Evolutionary conservation across 2,329 filamentous ascomycete species (phyloP).

Genomic region (Chaetomium sp.): DNA sequence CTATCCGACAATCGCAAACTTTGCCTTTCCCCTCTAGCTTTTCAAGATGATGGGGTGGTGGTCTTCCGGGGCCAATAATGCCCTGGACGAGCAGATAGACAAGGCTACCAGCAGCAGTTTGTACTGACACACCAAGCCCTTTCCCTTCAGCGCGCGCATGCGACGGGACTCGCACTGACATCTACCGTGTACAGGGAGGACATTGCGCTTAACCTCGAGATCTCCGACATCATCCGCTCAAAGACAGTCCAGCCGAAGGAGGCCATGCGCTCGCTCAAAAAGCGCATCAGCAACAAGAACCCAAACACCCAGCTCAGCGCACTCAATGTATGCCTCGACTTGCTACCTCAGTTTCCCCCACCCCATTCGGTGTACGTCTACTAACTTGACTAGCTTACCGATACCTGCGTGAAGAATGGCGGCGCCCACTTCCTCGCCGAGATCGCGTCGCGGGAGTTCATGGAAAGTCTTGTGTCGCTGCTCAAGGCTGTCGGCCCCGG

Average conservation of each 20-base stretch:
- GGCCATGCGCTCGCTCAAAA: slow-evolving; percentile 93
- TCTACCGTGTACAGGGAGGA: slow-evolving; percentile 62
- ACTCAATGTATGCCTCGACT: slow-evolving; percentile 61
- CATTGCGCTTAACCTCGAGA: slow-evolving; percentile 94
- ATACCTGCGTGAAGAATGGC: slow-evolving; percentile 98
- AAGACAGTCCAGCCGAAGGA: slow-evolving; percentile 97
- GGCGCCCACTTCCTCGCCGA: slow-evolving; percentile 91
- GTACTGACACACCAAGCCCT: slow-evolving; percentile 43
- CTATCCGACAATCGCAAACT: not conserved
- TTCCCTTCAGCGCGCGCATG: not conserved
- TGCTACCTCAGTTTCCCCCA: not conserved
- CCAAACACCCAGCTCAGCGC: slow-evolving; percentile 93
- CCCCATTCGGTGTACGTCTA: slow-evolving; percentile 1
- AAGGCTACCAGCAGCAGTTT: slow-evolving; percentile 90
- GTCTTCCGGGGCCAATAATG: slow-evolving; percentile 85
- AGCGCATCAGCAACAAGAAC: slow-evolving; percentile 93
- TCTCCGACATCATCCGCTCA: slow-evolving; percentile 93
- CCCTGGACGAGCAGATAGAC: slow-evolving; percentile 95
- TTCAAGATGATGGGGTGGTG: slow-evolving; percentile 80
- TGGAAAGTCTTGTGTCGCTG: slow-evolving; percentile 91
- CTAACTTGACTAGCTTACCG: slow-evolving; percentile 60
- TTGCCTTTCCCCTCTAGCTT: slow-evolving; percentile 11
- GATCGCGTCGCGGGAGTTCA: slow-evolving; percentile 94
- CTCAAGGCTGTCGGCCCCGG: slow-evolving; percentile 70
- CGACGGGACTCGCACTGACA: slow-evolving; percentile 2